Base-by-base conservation (phyloP, 1,139 yeast species). In the Saccharomyces uvarum region DNA sequence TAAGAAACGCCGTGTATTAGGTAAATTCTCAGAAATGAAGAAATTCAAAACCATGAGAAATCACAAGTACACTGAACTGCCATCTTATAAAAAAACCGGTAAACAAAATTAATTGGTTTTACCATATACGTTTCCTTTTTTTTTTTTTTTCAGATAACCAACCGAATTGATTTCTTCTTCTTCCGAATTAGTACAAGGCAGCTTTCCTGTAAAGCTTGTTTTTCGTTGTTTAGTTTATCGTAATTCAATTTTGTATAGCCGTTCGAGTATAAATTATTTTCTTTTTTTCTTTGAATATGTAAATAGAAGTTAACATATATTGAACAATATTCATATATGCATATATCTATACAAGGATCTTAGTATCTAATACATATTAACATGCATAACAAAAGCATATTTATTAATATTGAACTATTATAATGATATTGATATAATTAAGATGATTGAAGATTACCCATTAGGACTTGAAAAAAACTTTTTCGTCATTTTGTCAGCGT, bases 1-100 rank as follows among this genome's bases (percentile, higher is more conserved):
- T 62, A 76, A 77, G 61, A 79, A 76, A 64, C 78, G 77, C 48
- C 77, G 78, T 54, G 76, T 74, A 8, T 54, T 74, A 48, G 77
- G 77, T 49, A 70, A 66, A 52, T 63, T 73, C 48, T 66, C 69
- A 46, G 77, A 78, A 51, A 61, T 61, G 58, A 64, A 61, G 50
- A 65, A 58, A 48, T 68, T 59, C 57, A 64, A 59, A 48, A 58
- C 63, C 9, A 58, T 67, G 54, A 70, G 69, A 52, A 74, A 73
- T 53, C 74, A 67, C 51, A 75, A 69, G 56, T 73, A 75, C 55
- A 72, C 74, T 5, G 77, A 73, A 56, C 66, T 74, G 51, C 77
- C 77, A 32, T 65, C 64, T 48, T 70, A 61, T 42, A 63, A 64
- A 52, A 65, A 66, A 51, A 54, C 64, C 21, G 59, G 62, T 47